Percentiles rank a stretch among this genome's conserved stretches.
Conservation (phyloP, 2,329 filamentous ascomycete genomes). For the Colletotrichum sp. region DNA sequence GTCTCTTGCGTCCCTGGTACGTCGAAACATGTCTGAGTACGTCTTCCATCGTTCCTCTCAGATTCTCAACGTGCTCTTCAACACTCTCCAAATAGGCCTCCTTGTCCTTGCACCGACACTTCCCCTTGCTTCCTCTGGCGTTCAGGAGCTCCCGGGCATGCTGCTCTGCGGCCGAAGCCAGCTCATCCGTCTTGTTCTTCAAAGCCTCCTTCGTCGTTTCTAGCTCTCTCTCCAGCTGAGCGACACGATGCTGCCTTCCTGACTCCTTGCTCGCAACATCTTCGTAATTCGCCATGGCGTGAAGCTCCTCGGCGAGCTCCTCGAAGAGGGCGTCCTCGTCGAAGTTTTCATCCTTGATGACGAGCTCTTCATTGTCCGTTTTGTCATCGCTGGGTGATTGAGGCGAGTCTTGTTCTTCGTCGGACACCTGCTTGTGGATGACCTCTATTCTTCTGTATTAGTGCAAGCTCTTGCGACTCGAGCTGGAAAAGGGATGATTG, state of each 20-base stretch:
- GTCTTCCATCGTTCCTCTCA: neutral
- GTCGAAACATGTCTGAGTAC: neutral
- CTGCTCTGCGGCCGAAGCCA: neutral
- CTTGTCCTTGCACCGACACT: neutral
- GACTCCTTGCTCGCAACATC: neutral
- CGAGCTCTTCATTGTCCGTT: no score
- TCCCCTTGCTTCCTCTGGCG: rapidly evolving
- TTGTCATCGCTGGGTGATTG: no score
- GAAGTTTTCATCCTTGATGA: rapidly evolving
- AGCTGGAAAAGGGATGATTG: no score
- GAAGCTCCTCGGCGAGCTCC: no score
- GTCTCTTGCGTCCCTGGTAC: neutral
- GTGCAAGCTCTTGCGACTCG: no score
- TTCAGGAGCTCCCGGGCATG: neutral
- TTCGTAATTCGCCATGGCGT: rapidly evolving
- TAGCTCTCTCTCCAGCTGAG: neutral
- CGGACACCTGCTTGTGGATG: no score
- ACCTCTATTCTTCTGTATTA: no score
- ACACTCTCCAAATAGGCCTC: rapidly evolving
- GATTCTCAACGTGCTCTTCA: neutral
- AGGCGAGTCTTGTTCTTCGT: no score
- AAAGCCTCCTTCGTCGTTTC: rapidly evolving
- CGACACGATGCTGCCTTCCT: rapidly evolving
- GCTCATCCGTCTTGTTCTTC: neutral
- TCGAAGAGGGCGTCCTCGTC: no score